Conservation (phyloP, 2,329 filamentous ascomycete genomes). For the Zasmidium citrigriseum region DNA sequence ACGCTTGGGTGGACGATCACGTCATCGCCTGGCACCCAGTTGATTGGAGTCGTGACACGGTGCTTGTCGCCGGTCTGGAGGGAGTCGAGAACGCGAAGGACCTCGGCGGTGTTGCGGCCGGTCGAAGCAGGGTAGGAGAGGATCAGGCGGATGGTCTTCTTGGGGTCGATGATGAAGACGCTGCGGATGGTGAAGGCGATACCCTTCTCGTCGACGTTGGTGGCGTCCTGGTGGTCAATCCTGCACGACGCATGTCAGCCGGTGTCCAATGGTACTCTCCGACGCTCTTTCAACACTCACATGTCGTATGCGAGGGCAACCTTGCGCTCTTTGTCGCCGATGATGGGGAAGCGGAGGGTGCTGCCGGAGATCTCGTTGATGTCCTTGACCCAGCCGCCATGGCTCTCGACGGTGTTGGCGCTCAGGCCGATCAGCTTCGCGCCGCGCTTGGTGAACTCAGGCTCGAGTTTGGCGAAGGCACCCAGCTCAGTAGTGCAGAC, state of each 20-base stretch:
- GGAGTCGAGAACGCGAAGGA: slow-evolving; percentile 54
- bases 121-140: slow-evolving; percentile 64
- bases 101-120: slow-evolving; percentile 57
- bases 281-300: slow-evolving; percentile 37
- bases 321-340: slow-evolving; percentile 55
- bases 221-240: slow-evolving; percentile 57
- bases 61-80: slow-evolving; percentile 61
- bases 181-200: slow-evolving; percentile 65
- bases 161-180: slow-evolving; percentile 66
- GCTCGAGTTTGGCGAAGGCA: slow-evolving; percentile 64
- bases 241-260: slow-evolving; percentile 28
- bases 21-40: slow-evolving; percentile 61
- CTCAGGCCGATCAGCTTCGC: slow-evolving; percentile 63
- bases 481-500: slow-evolving; percentile 66
- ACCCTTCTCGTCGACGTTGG: slow-evolving; percentile 59
- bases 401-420: slow-evolving; percentile 53
- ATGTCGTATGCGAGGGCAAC: slow-evolving; percentile 56
- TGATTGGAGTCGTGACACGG: slow-evolving; percentile 62
- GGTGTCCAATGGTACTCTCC: background rate
- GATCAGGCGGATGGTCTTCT: slow-evolving; percentile 63
- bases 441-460: slow-evolving; percentile 62
- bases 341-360: slow-evolving; percentile 54
- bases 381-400: slow-evolving; percentile 55
- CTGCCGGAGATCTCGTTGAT: slow-evolving; percentile 53
- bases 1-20: slow-evolving; percentile 63